Conservation (phyloP, 768 basidiomycete species). For the Tephrocybe sp. region DNA sequence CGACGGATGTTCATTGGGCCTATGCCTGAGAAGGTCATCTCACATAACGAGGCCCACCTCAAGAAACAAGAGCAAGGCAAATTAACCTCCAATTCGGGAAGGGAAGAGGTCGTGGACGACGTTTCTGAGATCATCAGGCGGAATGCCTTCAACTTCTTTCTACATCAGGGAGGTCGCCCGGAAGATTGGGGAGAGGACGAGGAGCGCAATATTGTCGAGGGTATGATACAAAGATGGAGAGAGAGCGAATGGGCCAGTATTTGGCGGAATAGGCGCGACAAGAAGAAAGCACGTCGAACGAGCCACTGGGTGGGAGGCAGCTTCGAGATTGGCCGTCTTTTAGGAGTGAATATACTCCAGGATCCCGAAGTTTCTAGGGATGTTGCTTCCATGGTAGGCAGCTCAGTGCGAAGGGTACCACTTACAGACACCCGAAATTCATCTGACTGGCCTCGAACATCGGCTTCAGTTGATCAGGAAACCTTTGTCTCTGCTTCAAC, state of each 20-base stretch:
- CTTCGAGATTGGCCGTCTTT: conserved; percentile 75
- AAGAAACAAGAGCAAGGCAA: conserved; percentile 22
- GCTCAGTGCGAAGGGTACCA: conserved; percentile 5
- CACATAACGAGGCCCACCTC: conserved; percentile 35
- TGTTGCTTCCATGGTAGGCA: conserved; percentile 7
- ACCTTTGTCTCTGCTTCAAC: conserved; percentile 28
- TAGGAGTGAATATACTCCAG: conserved; percentile 63
- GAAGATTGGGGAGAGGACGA: conserved; percentile 66
- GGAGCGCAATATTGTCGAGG: conserved; percentile 48
- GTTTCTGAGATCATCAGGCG: conserved; percentile 50
- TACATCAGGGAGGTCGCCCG: conserved; percentile 57
- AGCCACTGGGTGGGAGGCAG: conserved; percentile 67
- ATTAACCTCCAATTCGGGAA: conserved; percentile 21
- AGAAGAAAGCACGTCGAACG: conserved; percentile 17
- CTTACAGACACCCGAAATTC: neutral
- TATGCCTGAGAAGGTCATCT: conserved; percentile 61
- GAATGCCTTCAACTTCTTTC: conserved; percentile 63
- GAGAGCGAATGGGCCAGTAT: conserved; percentile 63
- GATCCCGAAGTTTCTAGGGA: conserved; percentile 23
- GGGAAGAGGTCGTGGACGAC: conserved; percentile 28
- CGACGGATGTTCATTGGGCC: conserved; percentile 74
- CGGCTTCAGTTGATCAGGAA: conserved; percentile 15
- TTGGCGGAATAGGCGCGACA: conserved; percentile 36
- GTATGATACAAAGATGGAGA: conserved; percentile 60
- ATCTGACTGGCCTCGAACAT: conserved; percentile 3